phyloP scores from a whole-genome alignment of 352 stramenopile genomes.

The Hyphochytrium catenoides region DNA sequence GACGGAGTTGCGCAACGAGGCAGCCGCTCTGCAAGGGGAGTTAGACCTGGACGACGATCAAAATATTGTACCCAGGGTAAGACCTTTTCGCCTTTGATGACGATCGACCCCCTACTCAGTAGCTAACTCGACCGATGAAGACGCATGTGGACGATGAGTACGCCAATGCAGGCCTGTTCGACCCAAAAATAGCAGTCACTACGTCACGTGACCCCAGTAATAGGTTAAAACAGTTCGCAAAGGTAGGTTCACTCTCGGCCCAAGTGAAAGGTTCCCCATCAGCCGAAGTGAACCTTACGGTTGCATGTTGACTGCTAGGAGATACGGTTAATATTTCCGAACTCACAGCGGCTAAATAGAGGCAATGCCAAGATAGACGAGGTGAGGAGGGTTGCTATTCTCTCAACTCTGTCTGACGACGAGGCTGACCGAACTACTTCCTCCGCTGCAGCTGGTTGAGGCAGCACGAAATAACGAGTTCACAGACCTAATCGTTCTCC shows the following conservation, averaged over 20 bases:
- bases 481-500: conserved; percentile 93
- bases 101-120: conserved; percentile 1
- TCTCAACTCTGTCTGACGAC: background rate
- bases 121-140: conserved; percentile 6
- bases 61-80: conserved; percentile 35
- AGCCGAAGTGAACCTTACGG: no score
- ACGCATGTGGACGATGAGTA: conserved; percentile 98
- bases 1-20: conserved; percentile 83
- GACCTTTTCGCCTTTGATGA: background rate
- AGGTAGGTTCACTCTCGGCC: no score
- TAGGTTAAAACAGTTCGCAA: conserved; percentile 97
- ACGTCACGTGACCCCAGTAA: conserved; percentile 88
- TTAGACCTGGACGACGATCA: conserved; percentile 70
- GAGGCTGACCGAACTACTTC: conserved; percentile 1
- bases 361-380: conserved; percentile 77
- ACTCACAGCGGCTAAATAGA: conserved; percentile 91
- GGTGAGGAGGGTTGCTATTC: conserved; percentile 13
- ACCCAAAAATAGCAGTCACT: conserved; percentile 94
- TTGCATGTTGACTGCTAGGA: no score
- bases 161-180: conserved; percentile 83
- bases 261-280: no score
- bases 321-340: conserved; percentile 93
- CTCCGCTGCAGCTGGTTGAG: conserved; percentile 74
- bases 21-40: conserved; percentile 71
- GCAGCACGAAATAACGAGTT: conserved; percentile 87